Conservation (phyloP, 331 rosid genomes). For the Acacia concinna region DNA sequence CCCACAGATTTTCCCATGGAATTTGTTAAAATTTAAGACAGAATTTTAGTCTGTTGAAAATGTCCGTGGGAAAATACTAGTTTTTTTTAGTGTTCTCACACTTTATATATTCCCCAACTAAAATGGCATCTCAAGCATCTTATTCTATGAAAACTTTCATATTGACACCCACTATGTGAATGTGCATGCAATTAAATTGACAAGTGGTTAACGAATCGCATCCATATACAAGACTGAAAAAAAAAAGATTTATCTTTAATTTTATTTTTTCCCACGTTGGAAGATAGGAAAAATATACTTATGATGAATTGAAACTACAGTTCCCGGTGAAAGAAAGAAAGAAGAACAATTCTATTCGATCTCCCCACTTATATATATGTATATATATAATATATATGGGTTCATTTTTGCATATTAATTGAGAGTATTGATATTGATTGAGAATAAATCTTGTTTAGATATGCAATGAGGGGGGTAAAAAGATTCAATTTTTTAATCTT, state of each 20-base stretch:
- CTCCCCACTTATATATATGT: background rate
- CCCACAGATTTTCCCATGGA: no score
- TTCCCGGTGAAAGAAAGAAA: background rate
- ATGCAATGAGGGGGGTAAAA: background rate
- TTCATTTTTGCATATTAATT: background rate
- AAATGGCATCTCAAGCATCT: background rate
- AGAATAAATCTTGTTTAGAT: background rate
- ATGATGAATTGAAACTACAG: background rate
- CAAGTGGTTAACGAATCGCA: conserved; percentile 1
- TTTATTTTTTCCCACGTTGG: background rate
- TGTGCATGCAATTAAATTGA: background rate
- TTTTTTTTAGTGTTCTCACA: no score
- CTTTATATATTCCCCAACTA: background rate
- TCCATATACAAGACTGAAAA: background rate
- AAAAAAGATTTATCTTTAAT: background rate
- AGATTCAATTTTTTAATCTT: background rate
- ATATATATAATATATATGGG: background rate
- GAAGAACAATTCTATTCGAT: background rate
- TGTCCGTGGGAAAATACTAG: no score
- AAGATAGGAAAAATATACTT: background rate
- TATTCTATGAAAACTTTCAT: background rate
- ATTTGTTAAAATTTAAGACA: no score
- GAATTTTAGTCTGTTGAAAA: no score
- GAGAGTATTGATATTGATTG: conserved; percentile 6
- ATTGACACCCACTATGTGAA: background rate